These are phyloP conservation scores for Penicillium vulpinum DNA, from an alignment of 2,329 filamentous ascomycete genomes.

Conservation along the genomic window DNA sequence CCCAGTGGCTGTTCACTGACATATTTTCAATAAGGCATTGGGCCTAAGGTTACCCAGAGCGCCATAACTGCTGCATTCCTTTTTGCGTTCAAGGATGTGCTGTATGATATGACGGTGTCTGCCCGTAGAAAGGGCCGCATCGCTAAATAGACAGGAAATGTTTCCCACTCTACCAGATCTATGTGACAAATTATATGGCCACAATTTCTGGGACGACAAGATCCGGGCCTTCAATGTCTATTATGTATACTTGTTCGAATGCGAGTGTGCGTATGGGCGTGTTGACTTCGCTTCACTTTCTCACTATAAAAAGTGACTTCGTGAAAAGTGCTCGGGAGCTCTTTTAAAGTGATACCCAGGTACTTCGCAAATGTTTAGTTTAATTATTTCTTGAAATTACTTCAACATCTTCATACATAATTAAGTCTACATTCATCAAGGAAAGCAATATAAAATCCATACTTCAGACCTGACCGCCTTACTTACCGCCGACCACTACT, in stretches of 20 bases:
- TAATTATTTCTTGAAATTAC: background rate
- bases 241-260: background rate
- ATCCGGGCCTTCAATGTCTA: background rate
- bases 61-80: slow-evolving; percentile 94
- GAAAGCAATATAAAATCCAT: background rate
- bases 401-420: background rate
- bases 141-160: slow-evolving; percentile 28
- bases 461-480: background rate
- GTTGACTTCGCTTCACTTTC: background rate
- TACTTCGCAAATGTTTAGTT: slow-evolving; percentile 1
- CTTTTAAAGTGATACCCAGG: background rate
- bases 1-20: background rate
- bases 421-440: background rate
- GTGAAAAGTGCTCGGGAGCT: background rate
- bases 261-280: background rate
- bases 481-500: background rate
- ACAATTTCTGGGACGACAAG: background rate
- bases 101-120: slow-evolving; percentile 65
- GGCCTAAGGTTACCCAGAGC: slow-evolving; percentile 93
- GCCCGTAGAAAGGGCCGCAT: slow-evolving; percentile 34
- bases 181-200: background rate
- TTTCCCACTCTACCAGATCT: background rate
- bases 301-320: background rate
- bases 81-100: slow-evolving; percentile 96
- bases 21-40: slow-evolving; percentile 66